Percentiles rank a stretch among this genome's conserved stretches.
These are phyloP conservation scores for Leccinum broughii DNA, from an alignment of 768 basidiomycete genomes.

Conservation along the genomic window DNA sequence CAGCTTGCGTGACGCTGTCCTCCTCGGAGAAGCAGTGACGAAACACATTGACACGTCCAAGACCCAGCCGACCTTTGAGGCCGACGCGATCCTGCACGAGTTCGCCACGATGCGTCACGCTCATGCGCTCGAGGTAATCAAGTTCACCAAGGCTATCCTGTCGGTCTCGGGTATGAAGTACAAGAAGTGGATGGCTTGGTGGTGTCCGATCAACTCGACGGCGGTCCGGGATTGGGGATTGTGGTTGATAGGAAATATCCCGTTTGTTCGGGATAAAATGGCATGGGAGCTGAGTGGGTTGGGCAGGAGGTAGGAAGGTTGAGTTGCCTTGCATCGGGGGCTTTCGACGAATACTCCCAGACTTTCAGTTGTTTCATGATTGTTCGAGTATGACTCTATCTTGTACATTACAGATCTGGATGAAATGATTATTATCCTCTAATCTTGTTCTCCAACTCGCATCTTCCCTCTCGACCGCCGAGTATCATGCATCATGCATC, in stretches of 20 bases:
- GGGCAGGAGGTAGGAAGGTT: conserved; percentile 11
- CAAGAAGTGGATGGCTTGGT: conserved; percentile 10
- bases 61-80: conserved; percentile 5
- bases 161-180: conserved; percentile 22
- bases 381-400: too few species aligned
- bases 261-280: conserved; percentile 9
- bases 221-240: conserved; percentile 25
- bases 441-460: too few species aligned
- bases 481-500: too few species aligned
- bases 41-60: conserved; percentile 29
- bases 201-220: conserved; percentile 23
- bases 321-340: too few species aligned
- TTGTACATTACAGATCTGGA: too few species aligned
- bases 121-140: too few species aligned
- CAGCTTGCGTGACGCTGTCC: conserved; percentile 49
- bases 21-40: conserved; percentile 41
- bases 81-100: conserved; percentile 34
- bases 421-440: too few species aligned
- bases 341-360: too few species aligned
- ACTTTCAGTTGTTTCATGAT: too few species aligned
- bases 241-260: conserved; percentile 18
- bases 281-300: conserved; percentile 23
- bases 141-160: conserved; percentile 32
- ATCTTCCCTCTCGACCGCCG: too few species aligned
- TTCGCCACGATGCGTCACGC: too few species aligned